Conservation (phyloP, 177 flowering plant genomes). For the Vitis hybrid region DNA sequence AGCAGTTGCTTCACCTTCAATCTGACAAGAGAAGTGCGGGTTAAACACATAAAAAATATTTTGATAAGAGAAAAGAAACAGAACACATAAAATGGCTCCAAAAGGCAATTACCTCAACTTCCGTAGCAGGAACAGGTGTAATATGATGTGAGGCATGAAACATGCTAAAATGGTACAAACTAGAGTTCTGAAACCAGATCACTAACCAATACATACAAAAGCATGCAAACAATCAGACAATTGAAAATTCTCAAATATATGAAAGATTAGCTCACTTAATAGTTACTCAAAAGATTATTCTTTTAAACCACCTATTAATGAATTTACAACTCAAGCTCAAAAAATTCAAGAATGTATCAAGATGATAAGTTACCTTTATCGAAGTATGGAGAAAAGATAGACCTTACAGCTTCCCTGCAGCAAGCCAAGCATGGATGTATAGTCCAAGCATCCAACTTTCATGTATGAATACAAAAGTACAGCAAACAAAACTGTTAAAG, state of each 20-base stretch:
- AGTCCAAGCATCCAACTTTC: constrained; percentile 7
- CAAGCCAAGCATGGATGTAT: constrained; percentile 21
- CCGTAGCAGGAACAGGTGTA: constrained; percentile 65
- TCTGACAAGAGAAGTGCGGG: constrained; percentile 35
- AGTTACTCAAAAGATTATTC: no score
- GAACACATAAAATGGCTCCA: background rate
- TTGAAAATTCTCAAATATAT: background rate
- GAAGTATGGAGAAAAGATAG: constrained; percentile 62
- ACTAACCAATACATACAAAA: constrained; percentile 42
- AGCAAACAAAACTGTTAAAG: background rate
- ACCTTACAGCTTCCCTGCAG: constrained; percentile 72
- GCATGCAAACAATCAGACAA: constrained; percentile 13
- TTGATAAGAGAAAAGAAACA: background rate
- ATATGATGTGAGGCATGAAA: constrained; percentile 95
- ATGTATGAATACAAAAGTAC: background rate
- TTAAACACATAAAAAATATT: background rate
- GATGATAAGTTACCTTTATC: constrained; percentile 51
- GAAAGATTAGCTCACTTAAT: background rate
- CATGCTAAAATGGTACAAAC: constrained; percentile 91
- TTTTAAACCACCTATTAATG: background rate
- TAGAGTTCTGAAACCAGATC: constrained; percentile 95
- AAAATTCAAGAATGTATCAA: no score
- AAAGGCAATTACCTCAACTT: constrained; percentile 57
- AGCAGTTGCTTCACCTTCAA: constrained; percentile 75
- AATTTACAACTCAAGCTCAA: background rate